Evolutionary conservation across 495 filamentous ascomycete genomes (phyloP).

Genomic region (Chaetomidium leptoderma): DNA sequence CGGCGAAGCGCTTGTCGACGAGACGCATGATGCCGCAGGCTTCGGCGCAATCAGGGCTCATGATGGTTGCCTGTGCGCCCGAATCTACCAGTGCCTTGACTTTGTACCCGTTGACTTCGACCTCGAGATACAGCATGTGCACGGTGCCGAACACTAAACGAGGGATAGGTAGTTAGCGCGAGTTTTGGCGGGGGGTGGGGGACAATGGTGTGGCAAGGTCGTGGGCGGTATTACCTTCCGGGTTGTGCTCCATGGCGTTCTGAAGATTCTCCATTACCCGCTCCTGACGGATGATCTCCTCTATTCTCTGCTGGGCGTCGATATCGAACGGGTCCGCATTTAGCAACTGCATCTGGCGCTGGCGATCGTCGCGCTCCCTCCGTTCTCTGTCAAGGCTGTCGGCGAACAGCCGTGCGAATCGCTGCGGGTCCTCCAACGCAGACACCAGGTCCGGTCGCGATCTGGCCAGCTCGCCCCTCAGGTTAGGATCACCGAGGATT

Average conservation of each 20-base stretch:
- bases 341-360: constrained; percentile 68
- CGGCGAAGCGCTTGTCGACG: constrained; percentile 86
- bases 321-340: constrained; percentile 90
- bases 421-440: constrained; percentile 69
- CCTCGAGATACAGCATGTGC: constrained; percentile 92
- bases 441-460: constrained; percentile 70
- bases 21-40: constrained; percentile 94
- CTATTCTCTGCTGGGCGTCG: constrained; percentile 87
- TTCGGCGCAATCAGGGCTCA: constrained; percentile 90
- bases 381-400: constrained; percentile 62
- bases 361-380: constrained; percentile 66
- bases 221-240: constrained; percentile 64
- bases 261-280: constrained; percentile 90
- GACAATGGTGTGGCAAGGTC: background rate
- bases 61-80: constrained; percentile 95
- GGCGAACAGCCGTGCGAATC: constrained; percentile 66
- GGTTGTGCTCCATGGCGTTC: constrained; percentile 92
- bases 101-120: constrained; percentile 86
- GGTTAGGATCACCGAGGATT: constrained; percentile 70
- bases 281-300: constrained; percentile 93
- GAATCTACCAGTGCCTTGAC: constrained; percentile 98
- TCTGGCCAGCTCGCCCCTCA: constrained; percentile 62
- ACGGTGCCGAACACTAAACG: constrained; percentile 81
- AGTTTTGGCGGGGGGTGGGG: background rate
- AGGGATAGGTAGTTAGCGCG: background rate